Conservation (phyloP, 257 asterid genomes). For the Plectranthus barbatus region DNA sequence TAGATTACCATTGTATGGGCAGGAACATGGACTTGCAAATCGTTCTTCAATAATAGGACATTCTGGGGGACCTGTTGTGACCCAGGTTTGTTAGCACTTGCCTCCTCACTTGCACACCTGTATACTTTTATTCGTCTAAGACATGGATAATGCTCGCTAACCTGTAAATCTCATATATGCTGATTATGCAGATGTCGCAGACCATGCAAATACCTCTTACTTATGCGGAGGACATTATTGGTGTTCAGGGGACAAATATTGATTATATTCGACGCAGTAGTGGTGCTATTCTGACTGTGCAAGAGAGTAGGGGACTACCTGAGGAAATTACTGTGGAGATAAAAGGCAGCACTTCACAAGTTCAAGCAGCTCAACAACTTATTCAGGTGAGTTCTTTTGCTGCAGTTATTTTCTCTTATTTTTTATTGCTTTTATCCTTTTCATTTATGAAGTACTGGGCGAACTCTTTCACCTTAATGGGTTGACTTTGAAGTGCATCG, state of each 20-base stretch:
- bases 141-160: not conserved
- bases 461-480: not conserved
- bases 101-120: not conserved
- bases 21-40: slow-evolving; percentile 50
- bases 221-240: slow-evolving; percentile 87
- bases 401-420: not conserved
- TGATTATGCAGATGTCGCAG: slow-evolving; percentile 47
- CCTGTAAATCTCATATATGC: not conserved
- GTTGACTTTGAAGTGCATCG: not conserved
- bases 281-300: slow-evolving; percentile 71
- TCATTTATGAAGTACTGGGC: not conserved
- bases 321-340: slow-evolving; percentile 84
- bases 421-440: not conserved
- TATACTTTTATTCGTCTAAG: not conserved
- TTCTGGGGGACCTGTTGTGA: slow-evolving; percentile 59
- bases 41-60: slow-evolving; percentile 45
- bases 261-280: slow-evolving; percentile 71
- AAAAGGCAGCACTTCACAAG: slow-evolving; percentile 77
- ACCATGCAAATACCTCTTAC: slow-evolving; percentile 77
- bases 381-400: slow-evolving; percentile 43
- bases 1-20: slow-evolving; percentile 45
- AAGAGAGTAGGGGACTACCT: slow-evolving; percentile 61
- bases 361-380: slow-evolving; percentile 75
- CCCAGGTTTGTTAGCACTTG: slow-evolving; percentile 53
- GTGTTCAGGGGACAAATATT: slow-evolving; percentile 66